Evolutionary conservation across 169 alveolate species (phyloP).

Genomic region (Cryptosporidium parvum): DNA sequence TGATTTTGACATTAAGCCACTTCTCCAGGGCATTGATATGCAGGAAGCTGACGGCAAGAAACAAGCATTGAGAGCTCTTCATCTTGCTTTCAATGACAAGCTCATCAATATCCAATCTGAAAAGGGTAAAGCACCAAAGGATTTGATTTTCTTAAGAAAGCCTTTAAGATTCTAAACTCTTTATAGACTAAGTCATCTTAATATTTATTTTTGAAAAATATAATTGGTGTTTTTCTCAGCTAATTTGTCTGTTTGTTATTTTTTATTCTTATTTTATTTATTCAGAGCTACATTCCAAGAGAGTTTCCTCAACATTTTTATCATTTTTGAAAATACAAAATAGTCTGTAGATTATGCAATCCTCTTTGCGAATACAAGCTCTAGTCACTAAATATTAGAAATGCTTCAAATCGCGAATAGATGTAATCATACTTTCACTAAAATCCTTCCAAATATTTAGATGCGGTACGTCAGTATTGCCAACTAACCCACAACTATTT

Average conservation of each 20-base stretch:
- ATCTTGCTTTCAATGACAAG: constrained; percentile 62
- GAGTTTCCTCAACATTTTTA: background rate
- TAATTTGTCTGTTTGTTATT: background rate
- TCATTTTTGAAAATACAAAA: too few relatives aligned
- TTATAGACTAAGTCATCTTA: constrained; percentile 21
- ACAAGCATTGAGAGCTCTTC: constrained; percentile 57
- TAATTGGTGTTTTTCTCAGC: background rate
- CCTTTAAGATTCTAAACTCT: constrained; percentile 62
- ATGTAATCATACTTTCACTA: too few relatives aligned
- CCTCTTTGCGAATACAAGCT: too few relatives aligned
- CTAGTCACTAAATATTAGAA: too few relatives aligned
- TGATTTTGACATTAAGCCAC: constrained; percentile 50
- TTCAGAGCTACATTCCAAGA: background rate
- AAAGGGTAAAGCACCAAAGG: constrained; percentile 76
- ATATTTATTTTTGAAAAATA: background rate
- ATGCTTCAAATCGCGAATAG: background rate
- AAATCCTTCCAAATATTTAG: background rate
- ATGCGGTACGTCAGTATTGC: background rate
- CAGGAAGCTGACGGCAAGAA: constrained; percentile 76
- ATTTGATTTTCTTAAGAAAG: constrained; percentile 70
- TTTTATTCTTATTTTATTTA: background rate
- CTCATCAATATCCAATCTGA: constrained; percentile 65
- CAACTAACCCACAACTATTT: background rate
- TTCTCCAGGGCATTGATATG: constrained; percentile 71
- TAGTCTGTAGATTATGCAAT: background rate